Conservation (phyloP, 2,329 filamentous ascomycete genomes). For the Aureobasidium mangrovei region DNA sequence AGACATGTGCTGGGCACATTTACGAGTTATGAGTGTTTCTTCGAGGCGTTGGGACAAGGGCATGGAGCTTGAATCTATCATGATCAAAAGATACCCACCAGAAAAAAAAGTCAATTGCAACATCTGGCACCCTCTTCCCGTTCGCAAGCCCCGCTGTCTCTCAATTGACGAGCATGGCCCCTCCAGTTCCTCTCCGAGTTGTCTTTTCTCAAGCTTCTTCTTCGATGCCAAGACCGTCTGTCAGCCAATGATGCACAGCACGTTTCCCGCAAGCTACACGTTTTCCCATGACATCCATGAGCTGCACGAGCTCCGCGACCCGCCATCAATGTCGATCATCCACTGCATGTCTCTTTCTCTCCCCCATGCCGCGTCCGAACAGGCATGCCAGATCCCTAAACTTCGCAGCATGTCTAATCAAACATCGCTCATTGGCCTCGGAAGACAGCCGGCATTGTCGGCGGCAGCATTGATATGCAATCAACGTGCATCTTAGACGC, state of each 20-base stretch:
- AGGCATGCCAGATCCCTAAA: not conserved
- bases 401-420: slow-evolving; percentile 5
- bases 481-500: not conserved
- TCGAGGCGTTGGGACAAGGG: not conserved
- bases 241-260: too few species aligned
- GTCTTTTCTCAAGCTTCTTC: not conserved
- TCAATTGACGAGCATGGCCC: too few species aligned
- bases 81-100: not conserved
- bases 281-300: too few species aligned
- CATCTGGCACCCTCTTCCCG: too few species aligned
- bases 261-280: too few species aligned
- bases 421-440: slow-evolving; percentile 1
- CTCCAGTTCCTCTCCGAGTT: not conserved
- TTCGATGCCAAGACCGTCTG: not conserved
- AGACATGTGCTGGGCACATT: not conserved
- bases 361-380: not conserved
- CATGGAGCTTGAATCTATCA: not conserved
- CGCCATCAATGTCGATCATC: not conserved
- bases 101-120: not conserved
- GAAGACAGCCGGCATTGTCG: not conserved
- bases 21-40: slow-evolving; percentile 1
- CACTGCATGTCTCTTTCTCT: not conserved
- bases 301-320: too few species aligned
- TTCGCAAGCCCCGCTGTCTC: too few species aligned
- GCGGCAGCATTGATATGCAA: not conserved